Evolutionary conservation across 2,329 filamentous ascomycete species (phyloP).

Genomic region (Colletotrichum sp.): DNA sequence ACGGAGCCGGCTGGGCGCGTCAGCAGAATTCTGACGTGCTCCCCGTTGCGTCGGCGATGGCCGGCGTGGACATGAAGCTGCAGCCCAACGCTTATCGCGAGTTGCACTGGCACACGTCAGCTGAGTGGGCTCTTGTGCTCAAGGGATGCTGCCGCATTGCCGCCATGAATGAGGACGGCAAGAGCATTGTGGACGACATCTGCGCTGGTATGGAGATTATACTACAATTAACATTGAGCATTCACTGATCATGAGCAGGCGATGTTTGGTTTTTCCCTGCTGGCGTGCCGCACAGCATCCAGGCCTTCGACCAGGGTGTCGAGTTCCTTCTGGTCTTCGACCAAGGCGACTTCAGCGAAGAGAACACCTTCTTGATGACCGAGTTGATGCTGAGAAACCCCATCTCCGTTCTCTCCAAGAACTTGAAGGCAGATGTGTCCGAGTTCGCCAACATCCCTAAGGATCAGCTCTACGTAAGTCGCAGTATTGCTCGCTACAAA

Average conservation of each 20-base stretch:
- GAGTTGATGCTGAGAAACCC: constrained; percentile 58
- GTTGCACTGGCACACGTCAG: constrained; percentile 66
- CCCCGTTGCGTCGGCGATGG: constrained; percentile 55
- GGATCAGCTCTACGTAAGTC: constrained; percentile 45
- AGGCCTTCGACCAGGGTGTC: constrained; percentile 57
- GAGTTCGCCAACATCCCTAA: constrained; percentile 53
- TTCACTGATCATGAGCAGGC: constrained; percentile 29
- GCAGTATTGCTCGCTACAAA: rapidly evolving
- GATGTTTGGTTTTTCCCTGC: constrained; percentile 62
- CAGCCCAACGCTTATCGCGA: constrained; percentile 65
- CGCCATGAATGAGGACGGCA: constrained; percentile 57
- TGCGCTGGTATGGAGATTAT: constrained; percentile 28
- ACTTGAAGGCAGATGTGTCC: constrained; percentile 52
- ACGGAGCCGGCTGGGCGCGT: constrained; percentile 56
- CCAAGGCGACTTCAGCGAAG: constrained; percentile 62
- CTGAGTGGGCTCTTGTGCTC: constrained; percentile 57
- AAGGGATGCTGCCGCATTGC: constrained; percentile 58
- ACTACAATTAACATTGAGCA: too few relatives aligned
- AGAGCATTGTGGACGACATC: constrained; percentile 52
- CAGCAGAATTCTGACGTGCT: constrained; percentile 59
- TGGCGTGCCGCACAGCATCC: constrained; percentile 56
- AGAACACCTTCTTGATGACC: constrained; percentile 62
- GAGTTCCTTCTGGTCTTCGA: constrained; percentile 69
- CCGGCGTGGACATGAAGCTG: constrained; percentile 64
- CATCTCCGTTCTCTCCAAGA: constrained; percentile 59